A percentile compares a stretch with the other conserved stretches of the same genome.
These are phyloP conservation scores for Trichoderma gracile DNA, from an alignment of 2,329 filamentous ascomycete species.

Conservation along the genomic window DNA sequence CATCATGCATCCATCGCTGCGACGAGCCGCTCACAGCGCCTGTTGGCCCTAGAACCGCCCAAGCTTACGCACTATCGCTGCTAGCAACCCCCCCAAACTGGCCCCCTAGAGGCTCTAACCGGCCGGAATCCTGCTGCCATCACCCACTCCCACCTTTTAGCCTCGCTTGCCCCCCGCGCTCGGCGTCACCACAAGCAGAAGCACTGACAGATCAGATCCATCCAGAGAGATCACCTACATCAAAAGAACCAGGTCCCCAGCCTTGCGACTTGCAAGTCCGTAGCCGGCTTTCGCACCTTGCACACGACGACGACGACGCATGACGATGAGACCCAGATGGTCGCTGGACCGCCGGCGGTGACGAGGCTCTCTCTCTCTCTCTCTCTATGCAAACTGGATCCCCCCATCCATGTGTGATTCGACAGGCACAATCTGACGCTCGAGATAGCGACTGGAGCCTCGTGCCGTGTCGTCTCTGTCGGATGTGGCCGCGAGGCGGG, in stretches of 20 bases:
- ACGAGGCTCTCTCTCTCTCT: neutral
- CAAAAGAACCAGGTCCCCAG: constrained; percentile 15
- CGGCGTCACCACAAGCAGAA: neutral
- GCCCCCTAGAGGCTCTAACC: neutral
- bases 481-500: constrained; percentile 10
- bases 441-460: constrained; percentile 4
- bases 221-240: neutral
- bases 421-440: neutral
- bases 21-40: neutral
- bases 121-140: constrained; percentile 6
- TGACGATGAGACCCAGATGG: constrained; percentile 14
- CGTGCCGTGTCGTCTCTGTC: neutral
- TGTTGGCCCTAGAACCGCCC: constrained; percentile 7
- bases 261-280: constrained; percentile 19
- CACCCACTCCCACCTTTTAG: constrained; percentile 19
- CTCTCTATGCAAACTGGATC: too few relatives aligned
- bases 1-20: neutral
- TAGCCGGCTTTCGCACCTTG: constrained; percentile 6
- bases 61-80: constrained; percentile 14
- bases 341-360: neutral
- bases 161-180: constrained; percentile 21
- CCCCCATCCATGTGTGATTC: too few relatives aligned
- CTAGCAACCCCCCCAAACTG: neutral
- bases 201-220: neutral
- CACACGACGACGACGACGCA: neutral